Evolutionary conservation across 805 yeast genomes (phyloP).

Genomic region (Suhomyces tanzawaensis): DNA sequence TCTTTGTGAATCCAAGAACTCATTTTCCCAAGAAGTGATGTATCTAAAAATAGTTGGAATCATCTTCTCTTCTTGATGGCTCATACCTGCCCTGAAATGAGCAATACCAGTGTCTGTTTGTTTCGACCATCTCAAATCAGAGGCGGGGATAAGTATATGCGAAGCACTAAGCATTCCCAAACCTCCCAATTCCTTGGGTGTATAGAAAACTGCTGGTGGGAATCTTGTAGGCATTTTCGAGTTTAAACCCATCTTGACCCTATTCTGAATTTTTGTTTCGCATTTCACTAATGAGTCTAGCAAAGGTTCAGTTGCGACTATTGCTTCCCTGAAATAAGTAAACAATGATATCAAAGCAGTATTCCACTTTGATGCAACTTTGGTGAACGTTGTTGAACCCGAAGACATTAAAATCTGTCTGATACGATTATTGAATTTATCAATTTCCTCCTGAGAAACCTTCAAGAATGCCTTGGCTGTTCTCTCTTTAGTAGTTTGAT

Average conservation of each 20-base stretch:
- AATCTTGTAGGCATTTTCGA: slow-evolving; percentile 98
- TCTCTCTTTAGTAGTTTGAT: slow-evolving; percentile 71
- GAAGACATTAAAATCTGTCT: slow-evolving; percentile 92
- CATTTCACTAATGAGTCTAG: slow-evolving; percentile 82
- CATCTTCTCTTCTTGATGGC: slow-evolving; percentile 70
- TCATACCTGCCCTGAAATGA: slow-evolving; percentile 92
- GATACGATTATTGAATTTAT: slow-evolving; percentile 75
- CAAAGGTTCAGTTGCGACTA: slow-evolving; percentile 73
- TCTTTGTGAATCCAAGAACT: slow-evolving; percentile 86
- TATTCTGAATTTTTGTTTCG: slow-evolving; percentile 89
- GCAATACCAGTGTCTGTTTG: slow-evolving; percentile 95
- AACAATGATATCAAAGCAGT: slow-evolving; percentile 83
- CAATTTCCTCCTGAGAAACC: slow-evolving; percentile 79
- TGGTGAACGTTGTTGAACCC: slow-evolving; percentile 93
- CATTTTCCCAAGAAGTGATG: slow-evolving; percentile 95
- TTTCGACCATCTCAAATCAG: slow-evolving; percentile 85
- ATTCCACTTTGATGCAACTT: slow-evolving; percentile 94
- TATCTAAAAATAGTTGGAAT: slow-evolving; percentile 94
- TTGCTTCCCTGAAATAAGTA: slow-evolving; percentile 91
- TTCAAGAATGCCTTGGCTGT: slow-evolving; percentile 86
- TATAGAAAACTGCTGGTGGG: slow-evolving; percentile 98
- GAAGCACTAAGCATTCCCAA: slow-evolving; percentile 97
- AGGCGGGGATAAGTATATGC: slow-evolving; percentile 89
- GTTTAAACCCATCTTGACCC: slow-evolving; percentile 91
- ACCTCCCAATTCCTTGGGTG: slow-evolving; percentile 97